These are phyloP conservation scores for Mycena vulgaris DNA, from an alignment of 768 basidiomycete species.

Conservation along the genomic window DNA sequence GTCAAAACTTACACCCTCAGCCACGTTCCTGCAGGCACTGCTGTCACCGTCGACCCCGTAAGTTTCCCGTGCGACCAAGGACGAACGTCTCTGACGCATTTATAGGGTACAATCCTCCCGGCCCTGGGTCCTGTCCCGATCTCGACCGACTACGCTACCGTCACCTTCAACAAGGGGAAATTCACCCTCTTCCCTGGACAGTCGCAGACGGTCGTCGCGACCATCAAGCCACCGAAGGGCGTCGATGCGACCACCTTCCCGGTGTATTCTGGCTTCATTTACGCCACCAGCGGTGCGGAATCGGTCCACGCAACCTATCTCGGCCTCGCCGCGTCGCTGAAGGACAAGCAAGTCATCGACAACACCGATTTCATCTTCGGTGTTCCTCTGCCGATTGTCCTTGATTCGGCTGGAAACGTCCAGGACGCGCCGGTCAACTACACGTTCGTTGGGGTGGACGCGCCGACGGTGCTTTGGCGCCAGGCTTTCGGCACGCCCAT, in stretches of 20 bases:
- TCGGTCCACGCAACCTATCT: slow-evolving; percentile 54
- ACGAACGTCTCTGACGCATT: background rate
- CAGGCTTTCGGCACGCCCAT: slow-evolving; percentile 65
- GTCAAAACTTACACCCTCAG: slow-evolving; percentile 62
- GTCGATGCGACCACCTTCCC: slow-evolving; percentile 59
- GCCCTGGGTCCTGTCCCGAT: slow-evolving; percentile 67
- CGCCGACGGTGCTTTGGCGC: slow-evolving; percentile 60
- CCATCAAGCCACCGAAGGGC: slow-evolving; percentile 62
- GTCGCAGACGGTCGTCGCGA: slow-evolving; percentile 57
- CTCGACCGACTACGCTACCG: slow-evolving; percentile 59
- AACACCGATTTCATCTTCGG: slow-evolving; percentile 65
- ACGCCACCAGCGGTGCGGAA: slow-evolving; percentile 49
- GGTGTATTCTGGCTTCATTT: slow-evolving; percentile 61
- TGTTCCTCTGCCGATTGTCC: slow-evolving; percentile 57
- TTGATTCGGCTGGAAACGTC: slow-evolving; percentile 58
- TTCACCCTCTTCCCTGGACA: slow-evolving; percentile 64
- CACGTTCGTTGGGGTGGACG: slow-evolving; percentile 60
- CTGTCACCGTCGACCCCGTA: slow-evolving; percentile 41
- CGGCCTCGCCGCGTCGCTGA: slow-evolving; percentile 54
- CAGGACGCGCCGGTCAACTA: slow-evolving; percentile 60
- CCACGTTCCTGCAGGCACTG: slow-evolving; percentile 73
- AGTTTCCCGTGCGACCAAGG: background rate
- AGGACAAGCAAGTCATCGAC: slow-evolving; percentile 67
- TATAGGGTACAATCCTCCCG: slow-evolving; percentile 58
- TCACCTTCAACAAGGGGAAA: slow-evolving; percentile 59